phyloP scores from a whole-genome alignment of 2,329 filamentous ascomycete species.

The Aspergillus amoenus region DNA sequence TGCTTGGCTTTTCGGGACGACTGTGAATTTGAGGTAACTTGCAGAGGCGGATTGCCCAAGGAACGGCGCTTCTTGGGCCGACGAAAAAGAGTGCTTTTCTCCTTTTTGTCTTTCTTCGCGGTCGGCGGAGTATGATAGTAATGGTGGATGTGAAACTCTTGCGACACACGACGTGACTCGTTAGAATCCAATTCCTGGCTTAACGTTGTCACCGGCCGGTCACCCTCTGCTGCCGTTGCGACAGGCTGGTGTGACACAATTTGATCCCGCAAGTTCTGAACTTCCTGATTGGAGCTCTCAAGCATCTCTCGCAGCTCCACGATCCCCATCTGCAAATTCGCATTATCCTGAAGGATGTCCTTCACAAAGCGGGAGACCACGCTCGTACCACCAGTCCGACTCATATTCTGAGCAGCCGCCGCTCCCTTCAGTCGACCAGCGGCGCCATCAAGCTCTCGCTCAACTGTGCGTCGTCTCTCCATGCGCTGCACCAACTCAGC shows the following conservation, averaged over 20 bases:
- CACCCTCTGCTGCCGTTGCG: slow-evolving; percentile 29
- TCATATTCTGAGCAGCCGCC: slow-evolving; percentile 67
- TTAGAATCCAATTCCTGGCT: slow-evolving; percentile 68
- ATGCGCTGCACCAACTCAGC: slow-evolving; percentile 77
- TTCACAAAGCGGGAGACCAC: slow-evolving; percentile 96
- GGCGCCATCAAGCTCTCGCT: slow-evolving; percentile 76
- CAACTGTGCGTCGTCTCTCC: slow-evolving; percentile 78
- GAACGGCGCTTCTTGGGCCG: slow-evolving; percentile 72
- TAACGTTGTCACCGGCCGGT: slow-evolving; percentile 55
- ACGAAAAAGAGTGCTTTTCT: slow-evolving; percentile 52
- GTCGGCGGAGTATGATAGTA: slow-evolving; percentile 78
- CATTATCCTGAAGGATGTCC: slow-evolving; percentile 92
- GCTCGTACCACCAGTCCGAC: slow-evolving; percentile 58
- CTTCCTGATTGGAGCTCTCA: slow-evolving; percentile 88
- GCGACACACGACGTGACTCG: slow-evolving; percentile 54
- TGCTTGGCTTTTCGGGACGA: slow-evolving; percentile 33
- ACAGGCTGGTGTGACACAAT: slow-evolving; percentile 75
- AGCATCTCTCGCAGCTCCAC: slow-evolving; percentile 89
- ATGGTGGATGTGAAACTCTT: slow-evolving; percentile 89
- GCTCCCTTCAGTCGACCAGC: slow-evolving; percentile 79
- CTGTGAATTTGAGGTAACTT: slow-evolving; percentile 30
- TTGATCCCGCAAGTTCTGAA: slow-evolving; percentile 81
- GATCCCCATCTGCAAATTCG: slow-evolving; percentile 87
- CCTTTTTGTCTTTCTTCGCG: slow-evolving; percentile 58
- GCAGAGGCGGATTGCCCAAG: slow-evolving; percentile 55